Evolutionary conservation across 768 basidiomycete species (phyloP).

Genomic region (Boletus vinaceobasis): DNA sequence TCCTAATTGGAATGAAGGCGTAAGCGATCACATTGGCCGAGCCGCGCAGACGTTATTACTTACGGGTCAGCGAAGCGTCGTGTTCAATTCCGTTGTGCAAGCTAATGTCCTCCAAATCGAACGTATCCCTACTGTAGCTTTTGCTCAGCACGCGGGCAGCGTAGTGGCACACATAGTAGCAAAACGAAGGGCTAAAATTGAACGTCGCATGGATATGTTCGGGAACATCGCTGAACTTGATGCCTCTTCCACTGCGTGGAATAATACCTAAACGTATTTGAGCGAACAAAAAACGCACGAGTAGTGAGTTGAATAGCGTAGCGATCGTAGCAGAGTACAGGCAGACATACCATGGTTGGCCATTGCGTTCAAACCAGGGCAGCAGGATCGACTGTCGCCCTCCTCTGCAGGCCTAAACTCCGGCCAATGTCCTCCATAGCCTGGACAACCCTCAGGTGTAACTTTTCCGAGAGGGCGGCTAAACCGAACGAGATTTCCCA

Average conservation of each 20-base stretch:
- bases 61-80: slow-evolving; percentile 23
- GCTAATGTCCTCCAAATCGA: slow-evolving; percentile 49
- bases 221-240: slow-evolving; percentile 50
- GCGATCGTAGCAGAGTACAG: slow-evolving; percentile 40
- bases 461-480: slow-evolving; percentile 47
- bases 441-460: slow-evolving; percentile 49
- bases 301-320: neutral
- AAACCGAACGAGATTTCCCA: slow-evolving; percentile 10
- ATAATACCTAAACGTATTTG: slow-evolving; percentile 32
- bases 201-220: slow-evolving; percentile 47
- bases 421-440: slow-evolving; percentile 63
- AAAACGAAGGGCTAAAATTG: slow-evolving; percentile 69
- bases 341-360: slow-evolving; percentile 70
- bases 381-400: slow-evolving; percentile 66
- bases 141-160: slow-evolving; percentile 55
- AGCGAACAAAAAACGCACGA: neutral
- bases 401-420: slow-evolving; percentile 55
- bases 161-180: slow-evolving; percentile 57
- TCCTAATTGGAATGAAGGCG: slow-evolving; percentile 36
- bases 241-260: slow-evolving; percentile 62
- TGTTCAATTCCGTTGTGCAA: slow-evolving; percentile 18
- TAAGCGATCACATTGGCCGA: neutral
- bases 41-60: neutral
- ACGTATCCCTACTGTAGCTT: slow-evolving; percentile 52
- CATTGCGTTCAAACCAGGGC: slow-evolving; percentile 73